Conservation (phyloP, 2,329 filamentous ascomycete genomes). For the Verticillium albo-atrum region DNA sequence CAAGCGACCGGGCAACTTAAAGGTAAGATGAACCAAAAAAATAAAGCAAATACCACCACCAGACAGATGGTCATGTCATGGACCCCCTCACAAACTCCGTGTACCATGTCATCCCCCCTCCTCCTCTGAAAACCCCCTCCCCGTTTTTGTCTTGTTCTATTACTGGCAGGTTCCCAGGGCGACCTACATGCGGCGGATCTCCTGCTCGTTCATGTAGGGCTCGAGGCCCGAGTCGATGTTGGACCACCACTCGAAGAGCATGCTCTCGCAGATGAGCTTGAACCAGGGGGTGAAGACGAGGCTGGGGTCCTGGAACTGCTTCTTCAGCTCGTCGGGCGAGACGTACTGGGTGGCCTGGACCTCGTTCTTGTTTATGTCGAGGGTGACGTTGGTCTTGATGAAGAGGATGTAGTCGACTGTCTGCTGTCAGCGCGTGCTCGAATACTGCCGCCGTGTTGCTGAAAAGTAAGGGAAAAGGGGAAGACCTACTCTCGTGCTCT, state of each 20-base stretch:
- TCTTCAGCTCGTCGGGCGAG: slow-evolving; percentile 73
- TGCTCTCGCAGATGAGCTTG: slow-evolving; percentile 95
- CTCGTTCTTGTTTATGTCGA: slow-evolving; percentile 82
- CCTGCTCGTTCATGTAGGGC: slow-evolving; percentile 78
- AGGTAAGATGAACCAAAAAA: neutral
- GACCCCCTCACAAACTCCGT: neutral
- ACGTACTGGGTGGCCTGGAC: slow-evolving; percentile 83
- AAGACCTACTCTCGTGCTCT: slow-evolving; percentile 85
- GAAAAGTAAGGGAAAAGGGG: neutral
- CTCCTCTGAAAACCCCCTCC: neutral
- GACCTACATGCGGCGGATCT: slow-evolving; percentile 76
- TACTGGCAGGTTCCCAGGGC: neutral
- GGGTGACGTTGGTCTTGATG: slow-evolving; percentile 88
- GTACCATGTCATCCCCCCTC: neutral
- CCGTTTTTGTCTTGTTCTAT: neutral
- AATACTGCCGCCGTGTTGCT: neutral
- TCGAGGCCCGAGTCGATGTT: slow-evolving; percentile 77
- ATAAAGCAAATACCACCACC: neutral
- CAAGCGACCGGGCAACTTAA: neutral
- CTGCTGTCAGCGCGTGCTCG: slow-evolving; percentile 10
- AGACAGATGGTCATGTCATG: neutral
- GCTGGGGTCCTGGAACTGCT: slow-evolving; percentile 74
- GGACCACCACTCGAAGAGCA: slow-evolving; percentile 98
- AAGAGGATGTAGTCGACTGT: slow-evolving; percentile 97
- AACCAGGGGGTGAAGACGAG: slow-evolving; percentile 98